Percentiles rank a stretch among this genome's conserved stretches.
Conservation (phyloP, 2,329 filamentous ascomycete genomes). For the Botrytis galanthina region DNA sequence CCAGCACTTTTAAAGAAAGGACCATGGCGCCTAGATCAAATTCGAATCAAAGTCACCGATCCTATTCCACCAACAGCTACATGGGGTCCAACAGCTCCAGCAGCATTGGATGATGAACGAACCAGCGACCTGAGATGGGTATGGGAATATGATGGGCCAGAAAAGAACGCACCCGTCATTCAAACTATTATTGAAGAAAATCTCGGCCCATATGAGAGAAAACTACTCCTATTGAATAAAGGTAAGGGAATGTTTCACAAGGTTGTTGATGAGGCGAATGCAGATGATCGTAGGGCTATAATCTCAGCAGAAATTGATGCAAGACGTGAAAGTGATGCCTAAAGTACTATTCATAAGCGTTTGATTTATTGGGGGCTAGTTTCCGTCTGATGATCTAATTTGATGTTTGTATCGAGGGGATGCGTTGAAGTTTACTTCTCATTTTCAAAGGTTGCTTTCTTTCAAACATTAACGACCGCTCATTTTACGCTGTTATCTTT, state of each 20-base stretch:
- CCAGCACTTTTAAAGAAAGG: constrained; percentile 39
- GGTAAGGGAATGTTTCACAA: constrained; percentile 29
- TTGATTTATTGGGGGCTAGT: constrained; percentile 17
- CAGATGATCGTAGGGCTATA: constrained; percentile 12
- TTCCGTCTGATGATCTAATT: constrained; percentile 16
- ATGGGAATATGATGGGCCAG: constrained; percentile 52
- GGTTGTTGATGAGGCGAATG: constrained; percentile 13
- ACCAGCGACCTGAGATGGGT: constrained; percentile 48
- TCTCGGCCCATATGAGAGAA: constrained; percentile 52
- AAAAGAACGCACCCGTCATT: constrained; percentile 44
- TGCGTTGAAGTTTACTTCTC: constrained; percentile 10
- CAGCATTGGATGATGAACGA: constrained; percentile 27
- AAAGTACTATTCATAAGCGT: constrained; percentile 7
- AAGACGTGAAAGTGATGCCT: constrained; percentile 7
- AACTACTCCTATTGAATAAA: constrained; percentile 45
- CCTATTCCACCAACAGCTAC: constrained; percentile 40
- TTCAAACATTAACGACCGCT: not conserved
- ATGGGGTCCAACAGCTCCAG: constrained; percentile 33
- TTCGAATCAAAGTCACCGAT: constrained; percentile 31
- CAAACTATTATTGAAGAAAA: constrained; percentile 52
- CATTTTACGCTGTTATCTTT: not conserved
- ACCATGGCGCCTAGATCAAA: constrained; percentile 31
- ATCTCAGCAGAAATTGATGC: constrained; percentile 3
- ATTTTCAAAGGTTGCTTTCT: constrained; percentile 9
- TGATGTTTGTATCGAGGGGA: constrained; percentile 7